Evolutionary conservation across 106 monocot species (phyloP).

Genomic region (Dendrobium chrysotoxum): DNA sequence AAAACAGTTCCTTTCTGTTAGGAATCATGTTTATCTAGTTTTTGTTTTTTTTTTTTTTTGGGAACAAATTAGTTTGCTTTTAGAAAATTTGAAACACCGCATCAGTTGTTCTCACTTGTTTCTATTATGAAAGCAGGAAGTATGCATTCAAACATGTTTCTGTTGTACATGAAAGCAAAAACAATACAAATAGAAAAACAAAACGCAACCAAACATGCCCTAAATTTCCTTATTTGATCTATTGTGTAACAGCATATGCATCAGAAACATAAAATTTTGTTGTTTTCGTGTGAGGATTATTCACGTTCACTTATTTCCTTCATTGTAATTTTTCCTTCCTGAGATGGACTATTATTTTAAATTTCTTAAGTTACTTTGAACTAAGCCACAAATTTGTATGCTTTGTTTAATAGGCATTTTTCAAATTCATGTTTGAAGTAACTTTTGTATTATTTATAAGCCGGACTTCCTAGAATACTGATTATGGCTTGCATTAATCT

Average conservation of each 20-base stretch:
- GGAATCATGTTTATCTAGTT: no score
- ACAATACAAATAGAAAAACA: no score
- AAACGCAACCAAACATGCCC: no score
- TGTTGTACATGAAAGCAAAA: no score
- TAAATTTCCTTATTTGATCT: no score
- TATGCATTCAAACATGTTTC: no score
- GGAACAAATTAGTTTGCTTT: no score
- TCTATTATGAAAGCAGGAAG: no score
- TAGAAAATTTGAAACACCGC: no score
- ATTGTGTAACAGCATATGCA: not conserved
- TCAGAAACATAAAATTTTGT: not conserved
- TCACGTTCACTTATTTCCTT: not conserved
- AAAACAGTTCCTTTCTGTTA: no score
- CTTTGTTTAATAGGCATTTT: not conserved
- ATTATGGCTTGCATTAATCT: not conserved
- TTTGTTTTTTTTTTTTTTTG: no score
- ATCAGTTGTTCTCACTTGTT: no score
- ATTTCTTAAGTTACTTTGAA: not conserved
- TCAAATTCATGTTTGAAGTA: not conserved
- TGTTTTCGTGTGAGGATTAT: not conserved
- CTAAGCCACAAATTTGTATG: not conserved
- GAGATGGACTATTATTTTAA: not conserved
- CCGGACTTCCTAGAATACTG: not conserved
- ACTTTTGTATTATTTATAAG: not conserved
- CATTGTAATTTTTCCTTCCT: not conserved